Evolutionary conservation across 768 basidiomycete species (phyloP).

Genomic region (Russula virescens): DNA sequence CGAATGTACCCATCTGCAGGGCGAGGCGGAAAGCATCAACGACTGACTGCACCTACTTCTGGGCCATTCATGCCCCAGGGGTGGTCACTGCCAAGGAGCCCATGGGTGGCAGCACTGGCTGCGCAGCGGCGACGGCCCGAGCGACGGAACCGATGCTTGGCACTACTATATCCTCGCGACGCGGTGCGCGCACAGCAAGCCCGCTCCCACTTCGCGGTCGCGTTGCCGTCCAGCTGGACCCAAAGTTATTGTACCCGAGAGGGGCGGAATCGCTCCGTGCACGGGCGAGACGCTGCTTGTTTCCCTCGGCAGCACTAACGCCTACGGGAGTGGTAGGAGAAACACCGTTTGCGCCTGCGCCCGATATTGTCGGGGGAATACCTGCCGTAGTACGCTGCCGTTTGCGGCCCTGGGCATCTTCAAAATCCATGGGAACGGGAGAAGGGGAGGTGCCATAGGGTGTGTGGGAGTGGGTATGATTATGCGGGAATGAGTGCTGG

Average conservation of each 20-base stretch:
- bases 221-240: conserved; percentile 32
- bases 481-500: conserved; percentile 57
- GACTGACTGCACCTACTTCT: neutral
- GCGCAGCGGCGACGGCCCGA: conserved; percentile 7
- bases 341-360: conserved; percentile 7
- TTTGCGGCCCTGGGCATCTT: conserved; percentile 36
- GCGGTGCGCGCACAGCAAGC: conserved; percentile 26
- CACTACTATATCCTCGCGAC: conserved; percentile 21
- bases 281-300: conserved; percentile 43
- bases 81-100: conserved; percentile 16
- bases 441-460: conserved; percentile 32
- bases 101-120: conserved; percentile 14
- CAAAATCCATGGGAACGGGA: conserved; percentile 31
- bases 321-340: conserved; percentile 2
- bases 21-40: neutral
- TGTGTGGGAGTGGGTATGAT: conserved; percentile 29
- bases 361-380: conserved; percentile 5
- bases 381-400: conserved; percentile 41
- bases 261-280: conserved; percentile 67
- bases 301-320: conserved; percentile 22
- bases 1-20: neutral
- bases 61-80: conserved; percentile 12
- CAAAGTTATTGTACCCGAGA: conserved; percentile 44
- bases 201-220: conserved; percentile 37
- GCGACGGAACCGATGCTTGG: conserved; percentile 22